Percentiles rank a stretch among this genome's conserved stretches.
Conservation (phyloP, 129 eudicot species). For the Helichrysum umbraculigerum region DNA sequence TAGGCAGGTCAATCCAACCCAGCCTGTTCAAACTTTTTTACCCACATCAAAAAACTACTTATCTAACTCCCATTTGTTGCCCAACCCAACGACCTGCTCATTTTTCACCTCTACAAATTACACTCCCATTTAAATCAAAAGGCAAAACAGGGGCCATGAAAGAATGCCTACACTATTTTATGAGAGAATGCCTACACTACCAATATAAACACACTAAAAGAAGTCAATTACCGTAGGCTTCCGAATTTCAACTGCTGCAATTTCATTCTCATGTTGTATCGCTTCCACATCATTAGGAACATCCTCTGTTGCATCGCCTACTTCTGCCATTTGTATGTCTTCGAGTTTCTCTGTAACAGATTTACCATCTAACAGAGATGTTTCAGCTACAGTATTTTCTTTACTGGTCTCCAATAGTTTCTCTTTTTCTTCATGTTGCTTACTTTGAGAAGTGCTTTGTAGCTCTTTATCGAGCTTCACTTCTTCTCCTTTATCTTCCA, state of each 20-base stretch:
- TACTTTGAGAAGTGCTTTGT: conserved; percentile 32
- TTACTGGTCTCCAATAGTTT: conserved; percentile 27
- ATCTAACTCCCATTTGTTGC: background rate
- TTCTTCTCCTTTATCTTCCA: conserved; percentile 59
- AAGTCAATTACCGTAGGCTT: conserved; percentile 59
- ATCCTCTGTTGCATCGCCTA: conserved; percentile 37
- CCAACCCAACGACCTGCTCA: background rate
- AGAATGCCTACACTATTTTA: background rate
- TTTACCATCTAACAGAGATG: conserved; percentile 38
- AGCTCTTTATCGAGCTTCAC: conserved; percentile 44
- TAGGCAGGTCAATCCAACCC: no score
- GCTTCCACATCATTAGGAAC: conserved; percentile 26
- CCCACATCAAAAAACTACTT: background rate
- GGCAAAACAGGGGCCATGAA: background rate
- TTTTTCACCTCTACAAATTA: background rate
- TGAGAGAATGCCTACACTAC: background rate
- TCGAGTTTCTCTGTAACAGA: conserved; percentile 35
- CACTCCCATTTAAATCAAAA: background rate
- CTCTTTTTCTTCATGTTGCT: conserved; percentile 39
- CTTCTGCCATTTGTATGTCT: conserved; percentile 40
- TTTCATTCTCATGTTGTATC: conserved; percentile 36
- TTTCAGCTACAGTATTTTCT: conserved; percentile 48
- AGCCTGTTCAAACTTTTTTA: no score
- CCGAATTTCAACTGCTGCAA: conserved; percentile 38
- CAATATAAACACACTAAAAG: background rate